phyloP scores from a whole-genome alignment of 352 stramenopile species.

The Blastocystis sp. region DNA sequence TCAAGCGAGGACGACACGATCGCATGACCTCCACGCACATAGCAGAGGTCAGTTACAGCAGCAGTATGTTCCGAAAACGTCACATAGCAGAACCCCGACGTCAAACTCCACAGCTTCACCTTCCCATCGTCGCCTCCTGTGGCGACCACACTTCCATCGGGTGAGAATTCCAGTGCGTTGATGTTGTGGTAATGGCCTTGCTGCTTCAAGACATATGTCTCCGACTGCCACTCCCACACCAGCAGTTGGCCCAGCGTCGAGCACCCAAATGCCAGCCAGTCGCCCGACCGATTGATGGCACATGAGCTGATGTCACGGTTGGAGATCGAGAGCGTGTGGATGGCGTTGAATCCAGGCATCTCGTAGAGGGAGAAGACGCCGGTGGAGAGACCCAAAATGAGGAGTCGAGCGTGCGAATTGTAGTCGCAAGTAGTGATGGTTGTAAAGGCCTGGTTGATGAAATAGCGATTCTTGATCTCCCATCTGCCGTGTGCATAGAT shows the following conservation, averaged over 20 bases:
- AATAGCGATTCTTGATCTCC: constrained; percentile 77
- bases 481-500: constrained; percentile 71
- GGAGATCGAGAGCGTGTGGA: constrained; percentile 80
- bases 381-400: constrained; percentile 90
- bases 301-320: constrained; percentile 83
- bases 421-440: constrained; percentile 73
- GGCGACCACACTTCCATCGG: constrained; percentile 87
- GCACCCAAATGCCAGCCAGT: constrained; percentile 95
- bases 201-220: constrained; percentile 99
- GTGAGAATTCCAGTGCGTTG: constrained; percentile 90
- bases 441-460: constrained; percentile 67
- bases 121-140: constrained; percentile 96
- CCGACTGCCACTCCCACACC: constrained; percentile 97
- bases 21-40: constrained; percentile 76
- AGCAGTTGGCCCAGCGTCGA: constrained; percentile 93
- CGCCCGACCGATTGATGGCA: constrained; percentile 86
- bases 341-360: constrained; percentile 85
- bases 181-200: constrained; percentile 96
- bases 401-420: constrained; percentile 75
- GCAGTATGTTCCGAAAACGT: constrained; percentile 94
- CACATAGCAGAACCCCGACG: constrained; percentile 95
- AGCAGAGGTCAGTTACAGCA: constrained; percentile 88
- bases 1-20: constrained; percentile 93
- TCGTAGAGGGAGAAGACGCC: constrained; percentile 97
- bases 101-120: constrained; percentile 95